Base-by-base conservation (phyloP, 768 basidiomycete species). In the Mycena kentingensis region DNA sequence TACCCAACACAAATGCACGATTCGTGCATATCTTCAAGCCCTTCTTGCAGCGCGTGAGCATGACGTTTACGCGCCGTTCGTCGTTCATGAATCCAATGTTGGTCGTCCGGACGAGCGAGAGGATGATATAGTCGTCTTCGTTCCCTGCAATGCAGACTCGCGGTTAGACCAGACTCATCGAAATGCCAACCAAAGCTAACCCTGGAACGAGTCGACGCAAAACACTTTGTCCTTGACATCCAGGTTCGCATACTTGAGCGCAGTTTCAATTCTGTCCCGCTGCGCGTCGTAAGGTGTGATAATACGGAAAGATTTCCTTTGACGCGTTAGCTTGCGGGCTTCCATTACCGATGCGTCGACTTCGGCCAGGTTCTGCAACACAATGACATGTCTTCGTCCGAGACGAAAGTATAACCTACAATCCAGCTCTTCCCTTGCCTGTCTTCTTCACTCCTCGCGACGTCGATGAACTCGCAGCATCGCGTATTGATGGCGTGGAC, bases 151-250 rank as follows among this genome's bases (percentile, higher is more conserved):
- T 15, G 35, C 5, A 37, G 10, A 28, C 57, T 28, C 53, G 56
- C 31, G 15, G 46, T 37, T 11, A 6, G 28, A n/a, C 39, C 22
- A 12, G 53, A 19, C 46, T 29, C 22, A 47, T 10, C 35, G 42
- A 26, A 31, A 13, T 38, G 38, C 37, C 44, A 28, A 18, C 4
- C 13, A 27, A 10, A 19, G 54, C 66, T 47, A 58, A 82, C 87
- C 88, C 77, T 90, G 89, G 60, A 90, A 90, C 1, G 85, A 81
- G 60, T 90, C 88, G 24, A 90, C 82, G 64, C 87, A 89, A 71
- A 87, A 90, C 48, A 82, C 83, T 48, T 74, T 84, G 54, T 88
- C 76, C 32, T 79, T 63, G 80, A 80, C 84, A 1, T 69, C 60
- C 0, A 90, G 65, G 0, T 73, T 69, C 29, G 68, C 67, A 1